Percentiles rank a stretch among this genome's conserved stretches.
Evolutionary conservation across 495 filamentous ascomycete species (phyloP).

Genomic region (Cercophora scortea): DNA sequence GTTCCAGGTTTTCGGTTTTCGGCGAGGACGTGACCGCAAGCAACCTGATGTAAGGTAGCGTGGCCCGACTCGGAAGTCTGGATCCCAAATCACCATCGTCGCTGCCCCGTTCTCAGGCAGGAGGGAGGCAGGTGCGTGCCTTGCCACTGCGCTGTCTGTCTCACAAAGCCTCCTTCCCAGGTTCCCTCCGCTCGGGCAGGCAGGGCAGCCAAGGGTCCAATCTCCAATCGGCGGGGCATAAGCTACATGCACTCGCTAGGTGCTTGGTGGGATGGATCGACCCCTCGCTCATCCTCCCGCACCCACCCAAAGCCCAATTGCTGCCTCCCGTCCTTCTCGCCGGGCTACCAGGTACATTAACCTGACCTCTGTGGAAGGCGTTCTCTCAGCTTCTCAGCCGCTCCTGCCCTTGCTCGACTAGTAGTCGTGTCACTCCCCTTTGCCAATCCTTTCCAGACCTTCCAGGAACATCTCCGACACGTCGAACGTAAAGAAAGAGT

Average conservation of each 20-base stretch:
- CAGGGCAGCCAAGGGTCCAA: background rate
- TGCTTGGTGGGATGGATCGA: background rate
- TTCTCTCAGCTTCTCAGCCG: slow-evolving; percentile 17
- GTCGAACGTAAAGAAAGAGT: background rate
- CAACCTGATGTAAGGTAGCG: no score
- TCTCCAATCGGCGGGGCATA: background rate
- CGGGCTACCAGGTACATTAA: background rate
- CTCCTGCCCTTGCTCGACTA: slow-evolving; percentile 2
- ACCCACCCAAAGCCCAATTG: no score
- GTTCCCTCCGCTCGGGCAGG: background rate
- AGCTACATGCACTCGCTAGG: no score
- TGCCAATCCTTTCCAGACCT: background rate
- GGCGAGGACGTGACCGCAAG: no score
- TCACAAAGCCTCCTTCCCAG: background rate
- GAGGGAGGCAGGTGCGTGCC: no score
- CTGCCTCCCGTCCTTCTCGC: background rate
- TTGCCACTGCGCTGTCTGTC: no score
- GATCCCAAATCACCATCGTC: no score
- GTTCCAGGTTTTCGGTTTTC: no score
- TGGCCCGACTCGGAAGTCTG: no score
- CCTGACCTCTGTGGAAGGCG: slow-evolving; percentile 1
- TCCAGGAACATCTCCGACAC: background rate
- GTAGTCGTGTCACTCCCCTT: slow-evolving; percentile 1
- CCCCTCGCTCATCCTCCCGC: no score
- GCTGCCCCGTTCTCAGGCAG: no score